These are phyloP conservation scores for Ascomycota sp. DNA, from an alignment of 2,329 filamentous ascomycete genomes.

Conservation along the genomic window DNA sequence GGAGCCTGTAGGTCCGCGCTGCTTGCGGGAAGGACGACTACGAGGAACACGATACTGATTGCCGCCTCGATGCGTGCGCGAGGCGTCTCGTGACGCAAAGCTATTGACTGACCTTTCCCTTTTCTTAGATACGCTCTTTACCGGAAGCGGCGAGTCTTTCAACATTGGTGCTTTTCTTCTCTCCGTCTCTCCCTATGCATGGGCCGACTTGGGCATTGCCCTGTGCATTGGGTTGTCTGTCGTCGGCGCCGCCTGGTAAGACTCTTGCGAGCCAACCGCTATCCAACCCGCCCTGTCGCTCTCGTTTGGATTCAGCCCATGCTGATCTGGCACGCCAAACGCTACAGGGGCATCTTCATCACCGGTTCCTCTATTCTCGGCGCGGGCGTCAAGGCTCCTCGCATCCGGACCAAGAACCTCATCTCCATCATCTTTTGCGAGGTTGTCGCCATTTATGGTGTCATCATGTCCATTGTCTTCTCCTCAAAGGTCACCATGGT, in stretches of 20 bases:
- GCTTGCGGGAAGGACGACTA: too few relatives aligned
- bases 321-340: too few relatives aligned
- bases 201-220: constrained; percentile 76
- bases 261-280: constrained; percentile 2
- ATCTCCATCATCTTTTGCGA: constrained; percentile 99
- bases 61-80: too few relatives aligned
- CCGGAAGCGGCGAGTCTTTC: constrained; percentile 85
- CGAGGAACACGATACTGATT: too few relatives aligned
- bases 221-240: constrained; percentile 93
- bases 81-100: too few relatives aligned
- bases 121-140: constrained; percentile 91
- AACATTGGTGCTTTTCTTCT: constrained; percentile 94
- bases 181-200: constrained; percentile 80
- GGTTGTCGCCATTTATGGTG: constrained; percentile 97
- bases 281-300: background rate
- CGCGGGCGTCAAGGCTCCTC: constrained; percentile 85
- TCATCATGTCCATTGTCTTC: constrained; percentile 99
- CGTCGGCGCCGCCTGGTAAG: constrained; percentile 89
- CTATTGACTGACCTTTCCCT: background rate
- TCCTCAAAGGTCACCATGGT: constrained; percentile 64
- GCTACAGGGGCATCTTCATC: constrained; percentile 88
- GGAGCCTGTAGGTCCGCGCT: constrained; percentile 63
- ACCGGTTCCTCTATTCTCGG: constrained; percentile 95
- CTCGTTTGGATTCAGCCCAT: background rate
- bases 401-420: constrained; percentile 97